Evolutionary conservation across 441 rosid species (phyloP).

Genomic region (Gossypium trilobum): DNA sequence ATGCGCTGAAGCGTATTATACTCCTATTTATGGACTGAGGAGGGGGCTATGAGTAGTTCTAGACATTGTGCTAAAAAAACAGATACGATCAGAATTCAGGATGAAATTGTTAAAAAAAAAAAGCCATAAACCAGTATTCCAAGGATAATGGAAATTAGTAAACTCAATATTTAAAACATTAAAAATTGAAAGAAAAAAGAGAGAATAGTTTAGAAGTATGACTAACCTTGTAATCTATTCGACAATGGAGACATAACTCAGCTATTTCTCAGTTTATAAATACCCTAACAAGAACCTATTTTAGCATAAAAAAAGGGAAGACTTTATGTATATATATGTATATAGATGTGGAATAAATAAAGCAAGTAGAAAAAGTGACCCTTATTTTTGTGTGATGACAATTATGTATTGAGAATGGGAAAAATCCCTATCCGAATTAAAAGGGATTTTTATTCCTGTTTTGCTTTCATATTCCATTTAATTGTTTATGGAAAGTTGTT

Average conservation of each 20-base stretch:
- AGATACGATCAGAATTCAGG: too few relatives aligned
- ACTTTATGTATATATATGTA: too few relatives aligned
- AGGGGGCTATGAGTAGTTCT: accelerated
- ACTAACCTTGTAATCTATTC: neutral
- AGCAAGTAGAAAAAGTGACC: neutral
- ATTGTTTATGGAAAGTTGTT: neutral
- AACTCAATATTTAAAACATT: neutral
- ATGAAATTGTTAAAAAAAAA: neutral
- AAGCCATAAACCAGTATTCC: neutral
- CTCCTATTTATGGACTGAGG: too few relatives aligned
- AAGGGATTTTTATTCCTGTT: neutral
- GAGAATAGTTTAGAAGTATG: neutral
- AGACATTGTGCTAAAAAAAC: too few relatives aligned
- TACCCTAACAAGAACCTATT: neutral
- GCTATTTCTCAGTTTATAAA: neutral
- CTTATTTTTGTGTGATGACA: neutral
- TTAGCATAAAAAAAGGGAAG: neutral
- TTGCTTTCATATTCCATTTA: neutral
- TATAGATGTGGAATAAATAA: neutral
- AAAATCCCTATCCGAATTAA: neutral
- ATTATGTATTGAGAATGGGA: neutral
- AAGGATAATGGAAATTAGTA: neutral
- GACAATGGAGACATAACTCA: neutral
- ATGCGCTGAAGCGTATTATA: too few relatives aligned
- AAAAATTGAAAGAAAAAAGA: neutral